Base-by-base conservation (phyloP, 257 asterid genomes). In the Datura wrightii region DNA sequence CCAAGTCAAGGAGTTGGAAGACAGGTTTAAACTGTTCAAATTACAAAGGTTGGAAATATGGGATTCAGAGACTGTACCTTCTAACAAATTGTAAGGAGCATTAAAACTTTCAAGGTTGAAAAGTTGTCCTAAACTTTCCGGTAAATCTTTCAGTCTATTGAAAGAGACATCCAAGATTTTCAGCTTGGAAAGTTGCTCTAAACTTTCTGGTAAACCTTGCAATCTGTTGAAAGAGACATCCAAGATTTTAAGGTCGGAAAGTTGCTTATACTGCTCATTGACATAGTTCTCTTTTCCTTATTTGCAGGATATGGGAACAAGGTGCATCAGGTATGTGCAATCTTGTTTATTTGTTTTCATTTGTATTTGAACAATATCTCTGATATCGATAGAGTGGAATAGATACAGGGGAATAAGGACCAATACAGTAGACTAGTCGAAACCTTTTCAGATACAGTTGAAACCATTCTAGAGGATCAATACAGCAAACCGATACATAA, bases 281-380 rank as follows among this genome's bases (percentile, higher is more conserved):
- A 91, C 86, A 42, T 52, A 36, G 44, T 71, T 78, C 83, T 89
- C 83, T 55, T 53, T 89, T 82, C 83, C 65, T 50, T 86, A 14
- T 83, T 11, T 88, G 92, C 97, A 97, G 98, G 93, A 85, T 94
- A 39, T 91, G 97, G 4, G 98, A 92, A 60, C 95, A 90, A 88
- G 92, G 95, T 65, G 82, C 90, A 88, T 92, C 98, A 55, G 94
- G 99, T 94, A 90, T 56, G 84, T 87, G 82, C 66, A 83, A 52
- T 76, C 71, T 71, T 78, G 53, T 63, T 78, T 65, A 79, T 62
- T 52, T 50, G 7, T 74, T 24, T 24, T 24, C 31, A 24, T 24
- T 24, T 24, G 31, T 24, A 24, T 24, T 24, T 0, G 31, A 24
- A 24, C 31, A 24, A 24, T 24, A 24, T 0, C 31, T 24, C 31